Base-by-base conservation (phyloP, 2,329 filamentous ascomycete genomes). In the Rutstroemia sydowiana region DNA sequence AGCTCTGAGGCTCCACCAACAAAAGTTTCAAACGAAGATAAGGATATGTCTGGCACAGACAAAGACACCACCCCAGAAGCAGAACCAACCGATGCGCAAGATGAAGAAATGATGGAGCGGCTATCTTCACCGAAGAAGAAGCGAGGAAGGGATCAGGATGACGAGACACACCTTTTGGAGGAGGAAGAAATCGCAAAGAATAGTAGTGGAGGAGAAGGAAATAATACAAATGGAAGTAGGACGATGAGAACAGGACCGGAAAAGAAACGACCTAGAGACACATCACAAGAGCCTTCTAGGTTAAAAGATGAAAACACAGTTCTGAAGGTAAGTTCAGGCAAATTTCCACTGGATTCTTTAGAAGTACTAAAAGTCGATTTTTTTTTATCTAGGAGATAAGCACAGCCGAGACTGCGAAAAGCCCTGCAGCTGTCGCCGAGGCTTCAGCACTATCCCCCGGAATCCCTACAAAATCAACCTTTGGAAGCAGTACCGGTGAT, bases 101-200 rank as follows among this genome's bases (percentile, higher is more conserved):
- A 65, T 55, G 68, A 74, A 48, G 66, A 69, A 34, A 63, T 73
- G 59, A 75, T 70, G 62, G 76, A 81, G 45, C 70, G 75, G 52
- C 37, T 81, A 41, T 70, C 74, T 18, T 84, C 79, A 11, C 81
- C 81, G 28, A 84, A 84, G 71, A 85, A 84, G 73, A 85, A 84
- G 71, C 74, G 81, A 57, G 63, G 63, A 21, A 61, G 65, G 47
- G 65, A 67, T 55, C 58, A 59, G 39, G 63, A 65, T 23, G 80
- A 82, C 26, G 71, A 75, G 44, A 67, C 69, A 45, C 73, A 69
- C 59, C 73, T 61, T 10, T 36, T 52, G 11, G 63, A 62, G 2
- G 58, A 59, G 4, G 51, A 65, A 5, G 65, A 70, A 34, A 67
- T 69, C 32, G 57, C 61, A 18, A 68, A 68, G 50, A 64, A 65